phyloP scores from a whole-genome alignment of 257 asterid genomes.

The Lantana camara region DNA sequence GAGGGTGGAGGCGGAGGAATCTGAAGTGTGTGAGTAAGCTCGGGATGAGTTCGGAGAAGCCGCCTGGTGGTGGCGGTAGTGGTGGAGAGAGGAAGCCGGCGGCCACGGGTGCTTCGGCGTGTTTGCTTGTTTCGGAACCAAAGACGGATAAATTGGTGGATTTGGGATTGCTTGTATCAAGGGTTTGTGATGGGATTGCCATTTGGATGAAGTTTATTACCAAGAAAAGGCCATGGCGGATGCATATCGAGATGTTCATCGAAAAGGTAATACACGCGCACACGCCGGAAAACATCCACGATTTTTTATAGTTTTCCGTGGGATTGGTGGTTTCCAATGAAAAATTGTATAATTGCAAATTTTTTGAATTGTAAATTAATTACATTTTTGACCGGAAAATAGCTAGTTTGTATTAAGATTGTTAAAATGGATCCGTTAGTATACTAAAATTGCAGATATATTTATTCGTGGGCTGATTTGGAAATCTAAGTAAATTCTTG shows the following conservation, averaged over 20 bases:
- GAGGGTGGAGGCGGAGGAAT: constrained; percentile 21
- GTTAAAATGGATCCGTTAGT: too few species aligned
- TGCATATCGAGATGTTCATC: constrained; percentile 49
- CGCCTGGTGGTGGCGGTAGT: constrained; percentile 12
- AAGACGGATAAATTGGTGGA: constrained; percentile 38
- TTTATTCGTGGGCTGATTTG: too few species aligned
- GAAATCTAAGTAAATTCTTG: background rate
- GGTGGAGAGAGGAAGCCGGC: constrained; percentile 42
- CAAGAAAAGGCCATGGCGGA: constrained; percentile 43
- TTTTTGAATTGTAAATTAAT: too few species aligned
- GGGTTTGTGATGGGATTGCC: constrained; percentile 31
- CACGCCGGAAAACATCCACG: too few species aligned
- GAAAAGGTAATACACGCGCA: constrained; percentile 74
- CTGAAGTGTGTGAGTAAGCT: constrained; percentile 35
- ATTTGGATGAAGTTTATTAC: constrained; percentile 32
- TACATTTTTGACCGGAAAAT: too few species aligned
- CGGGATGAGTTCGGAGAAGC: constrained; percentile 25
- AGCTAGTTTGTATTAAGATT: too few species aligned
- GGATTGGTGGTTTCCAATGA: too few species aligned
- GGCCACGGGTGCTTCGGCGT: constrained; percentile 23
- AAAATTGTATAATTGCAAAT: too few species aligned
- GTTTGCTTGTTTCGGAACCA: constrained; percentile 41
- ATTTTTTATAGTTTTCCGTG: too few species aligned
- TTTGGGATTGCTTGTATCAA: constrained; percentile 30
- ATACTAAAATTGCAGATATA: too few species aligned